Conservation (phyloP, 2,329 filamentous ascomycete genomes). For the Talaromyces verruculosus region DNA sequence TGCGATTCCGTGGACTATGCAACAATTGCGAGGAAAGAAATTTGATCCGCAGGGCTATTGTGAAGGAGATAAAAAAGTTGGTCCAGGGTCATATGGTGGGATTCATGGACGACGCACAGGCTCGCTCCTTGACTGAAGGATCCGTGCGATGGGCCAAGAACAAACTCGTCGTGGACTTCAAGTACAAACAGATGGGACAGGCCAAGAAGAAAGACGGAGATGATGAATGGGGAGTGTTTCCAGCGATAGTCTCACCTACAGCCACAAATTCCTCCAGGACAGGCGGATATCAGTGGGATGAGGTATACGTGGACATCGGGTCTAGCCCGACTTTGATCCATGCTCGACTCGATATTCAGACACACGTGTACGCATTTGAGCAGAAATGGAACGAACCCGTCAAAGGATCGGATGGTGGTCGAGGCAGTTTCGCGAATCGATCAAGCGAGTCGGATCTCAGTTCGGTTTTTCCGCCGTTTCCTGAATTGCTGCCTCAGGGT, state of each 20-base stretch:
- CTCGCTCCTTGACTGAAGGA: background rate
- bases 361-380: background rate
- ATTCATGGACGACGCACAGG: background rate
- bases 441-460: background rate
- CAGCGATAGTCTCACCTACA: background rate
- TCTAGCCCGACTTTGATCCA: background rate
- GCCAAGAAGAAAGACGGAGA: background rate
- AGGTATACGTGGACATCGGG: background rate
- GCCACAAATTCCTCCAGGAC: background rate
- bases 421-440: background rate
- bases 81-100: background rate
- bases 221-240: background rate
- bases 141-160: background rate
- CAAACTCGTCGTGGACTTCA: background rate
- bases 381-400: constrained; percentile 3
- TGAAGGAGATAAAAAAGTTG: background rate
- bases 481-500: background rate
- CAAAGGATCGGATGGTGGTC: background rate
- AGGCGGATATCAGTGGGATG: background rate
- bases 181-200: background rate
- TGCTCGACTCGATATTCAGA: background rate
- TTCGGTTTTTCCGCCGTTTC: background rate
- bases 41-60: background rate
- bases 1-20: constrained; percentile 9
- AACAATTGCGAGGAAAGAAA: constrained; percentile 11